Percentiles rank a stretch among this genome's conserved stretches.
Conservation (phyloP, 129 eudicot species). For the Flaveria linearis region DNA sequence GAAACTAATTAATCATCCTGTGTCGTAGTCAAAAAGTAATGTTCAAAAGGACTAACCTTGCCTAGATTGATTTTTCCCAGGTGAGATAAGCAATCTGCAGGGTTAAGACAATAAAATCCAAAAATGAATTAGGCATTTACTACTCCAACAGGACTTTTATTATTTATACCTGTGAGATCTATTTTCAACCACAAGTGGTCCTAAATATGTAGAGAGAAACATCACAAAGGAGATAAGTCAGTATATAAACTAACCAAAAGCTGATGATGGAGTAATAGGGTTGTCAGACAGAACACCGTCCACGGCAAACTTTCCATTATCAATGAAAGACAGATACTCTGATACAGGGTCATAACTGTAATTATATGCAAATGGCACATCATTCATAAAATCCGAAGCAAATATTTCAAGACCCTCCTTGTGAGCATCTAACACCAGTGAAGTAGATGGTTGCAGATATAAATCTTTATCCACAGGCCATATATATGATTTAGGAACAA, state of each 20-base stretch:
- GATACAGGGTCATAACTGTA: slow-evolving; percentile 80
- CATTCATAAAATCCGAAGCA: slow-evolving; percentile 77
- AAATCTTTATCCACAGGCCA: slow-evolving; percentile 56
- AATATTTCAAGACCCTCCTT: slow-evolving; percentile 63
- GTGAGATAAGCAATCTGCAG: slow-evolving; percentile 86
- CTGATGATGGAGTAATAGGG: slow-evolving; percentile 79
- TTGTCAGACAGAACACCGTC: slow-evolving; percentile 94
- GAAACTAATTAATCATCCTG: neutral
- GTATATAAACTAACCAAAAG: slow-evolving; percentile 56
- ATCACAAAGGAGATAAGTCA: neutral
- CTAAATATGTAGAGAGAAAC: slow-evolving; percentile 5
- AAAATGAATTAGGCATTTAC: neutral
- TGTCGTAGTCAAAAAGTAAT: neutral
- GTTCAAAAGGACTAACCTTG: slow-evolving; percentile 51
- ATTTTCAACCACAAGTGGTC: slow-evolving; percentile 3
- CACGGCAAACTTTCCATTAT: slow-evolving; percentile 77
- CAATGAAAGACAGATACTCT: slow-evolving; percentile 65
- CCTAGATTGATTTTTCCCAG: slow-evolving; percentile 45
- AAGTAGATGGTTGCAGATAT: slow-evolving; percentile 62
- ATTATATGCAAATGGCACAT: slow-evolving; percentile 61
- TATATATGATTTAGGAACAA: slow-evolving; percentile 86
- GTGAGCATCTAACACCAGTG: slow-evolving; percentile 84
- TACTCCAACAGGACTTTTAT: slow-evolving; percentile 1
- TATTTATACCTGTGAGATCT: neutral
- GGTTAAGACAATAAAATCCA: slow-evolving; percentile 21